Conservation (phyloP, 148 eudicot species). For the Cornus controversa region DNA sequence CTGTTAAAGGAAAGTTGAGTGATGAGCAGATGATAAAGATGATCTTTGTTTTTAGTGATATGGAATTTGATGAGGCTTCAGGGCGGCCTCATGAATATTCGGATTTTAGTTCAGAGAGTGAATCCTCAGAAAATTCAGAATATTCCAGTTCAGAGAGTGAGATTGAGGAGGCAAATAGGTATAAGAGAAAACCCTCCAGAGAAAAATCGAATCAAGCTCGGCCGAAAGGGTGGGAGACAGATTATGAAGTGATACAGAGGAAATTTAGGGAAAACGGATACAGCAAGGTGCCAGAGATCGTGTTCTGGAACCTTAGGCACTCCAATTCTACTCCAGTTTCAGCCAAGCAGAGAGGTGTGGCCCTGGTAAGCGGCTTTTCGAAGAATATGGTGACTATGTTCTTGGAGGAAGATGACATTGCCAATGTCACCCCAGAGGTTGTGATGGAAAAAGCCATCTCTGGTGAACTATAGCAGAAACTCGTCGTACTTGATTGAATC, state of each 20-base stretch:
- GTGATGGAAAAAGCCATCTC: constrained; percentile 32
- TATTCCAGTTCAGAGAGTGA: no score
- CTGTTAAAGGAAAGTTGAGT: constrained; percentile 14
- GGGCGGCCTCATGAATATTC: no score
- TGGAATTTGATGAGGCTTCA: constrained; percentile 46
- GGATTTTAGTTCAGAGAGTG: no score
- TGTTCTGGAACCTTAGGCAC: constrained; percentile 35
- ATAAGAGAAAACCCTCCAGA: no score
- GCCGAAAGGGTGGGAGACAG: constrained; percentile 26
- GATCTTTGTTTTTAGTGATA: constrained; percentile 50
- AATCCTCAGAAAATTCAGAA: no score
- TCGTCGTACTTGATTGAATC: constrained; percentile 29
- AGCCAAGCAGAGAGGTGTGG: constrained; percentile 25
- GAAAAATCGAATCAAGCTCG: no score
- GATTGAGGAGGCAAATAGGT: no score
- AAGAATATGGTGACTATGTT: constrained; percentile 33
- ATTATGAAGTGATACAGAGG: constrained; percentile 28
- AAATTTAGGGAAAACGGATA: constrained; percentile 29
- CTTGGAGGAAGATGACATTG: constrained; percentile 21
- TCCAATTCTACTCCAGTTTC: constrained; percentile 29
- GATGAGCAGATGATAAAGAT: constrained; percentile 45
- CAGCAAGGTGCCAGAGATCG: constrained; percentile 28
- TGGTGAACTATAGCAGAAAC: constrained; percentile 28
- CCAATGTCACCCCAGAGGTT: constrained; percentile 23
- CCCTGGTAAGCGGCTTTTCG: constrained; percentile 35